phyloP scores from a whole-genome alignment of 2,329 filamentous ascomycete genomes.

The Colletotrichum trifolii region DNA sequence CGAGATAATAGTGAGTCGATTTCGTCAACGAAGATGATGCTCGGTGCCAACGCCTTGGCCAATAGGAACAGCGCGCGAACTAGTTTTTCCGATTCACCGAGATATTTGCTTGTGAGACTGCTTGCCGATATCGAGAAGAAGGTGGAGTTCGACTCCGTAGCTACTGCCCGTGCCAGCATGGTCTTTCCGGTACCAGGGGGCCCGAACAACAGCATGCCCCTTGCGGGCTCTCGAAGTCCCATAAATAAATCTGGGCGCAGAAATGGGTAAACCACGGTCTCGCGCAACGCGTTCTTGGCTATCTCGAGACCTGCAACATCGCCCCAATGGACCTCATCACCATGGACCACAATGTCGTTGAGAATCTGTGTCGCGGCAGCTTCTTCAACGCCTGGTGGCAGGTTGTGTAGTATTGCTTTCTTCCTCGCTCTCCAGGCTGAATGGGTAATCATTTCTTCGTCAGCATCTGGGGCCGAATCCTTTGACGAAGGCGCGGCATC shows the following conservation, averaged over 20 bases:
- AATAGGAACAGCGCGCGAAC: slow-evolving; percentile 90
- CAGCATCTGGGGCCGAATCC: slow-evolving; percentile 49
- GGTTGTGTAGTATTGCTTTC: slow-evolving; percentile 74
- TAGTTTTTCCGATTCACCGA: slow-evolving; percentile 96
- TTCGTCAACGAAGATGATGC: slow-evolving; percentile 98
- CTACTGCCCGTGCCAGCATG: slow-evolving; percentile 94
- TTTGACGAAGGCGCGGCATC: slow-evolving; percentile 61
- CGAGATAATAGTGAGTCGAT: slow-evolving; percentile 94
- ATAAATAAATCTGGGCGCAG: slow-evolving; percentile 95
- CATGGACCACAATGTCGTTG: slow-evolving; percentile 94
- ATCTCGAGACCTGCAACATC: slow-evolving; percentile 92
- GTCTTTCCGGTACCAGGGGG: slow-evolving; percentile 99
- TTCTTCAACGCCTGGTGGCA: slow-evolving; percentile 86
- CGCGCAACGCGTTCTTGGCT: slow-evolving; percentile 91
- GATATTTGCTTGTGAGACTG: slow-evolving; percentile 93
- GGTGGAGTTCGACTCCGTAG: slow-evolving; percentile 92
- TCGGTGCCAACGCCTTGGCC: slow-evolving; percentile 89
- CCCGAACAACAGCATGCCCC: slow-evolving; percentile 95
- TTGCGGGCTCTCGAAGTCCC: slow-evolving; percentile 91
- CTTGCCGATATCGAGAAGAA: slow-evolving; percentile 98
- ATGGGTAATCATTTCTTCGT: slow-evolving; percentile 53
- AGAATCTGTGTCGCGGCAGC: slow-evolving; percentile 89
- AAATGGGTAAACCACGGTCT: slow-evolving; percentile 97
- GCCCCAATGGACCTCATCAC: slow-evolving; percentile 93
- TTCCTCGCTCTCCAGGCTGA: slow-evolving; percentile 71